These are phyloP conservation scores for Trapa incisa DNA, from an alignment of 345 rosid genomes.

Conservation along the genomic window DNA sequence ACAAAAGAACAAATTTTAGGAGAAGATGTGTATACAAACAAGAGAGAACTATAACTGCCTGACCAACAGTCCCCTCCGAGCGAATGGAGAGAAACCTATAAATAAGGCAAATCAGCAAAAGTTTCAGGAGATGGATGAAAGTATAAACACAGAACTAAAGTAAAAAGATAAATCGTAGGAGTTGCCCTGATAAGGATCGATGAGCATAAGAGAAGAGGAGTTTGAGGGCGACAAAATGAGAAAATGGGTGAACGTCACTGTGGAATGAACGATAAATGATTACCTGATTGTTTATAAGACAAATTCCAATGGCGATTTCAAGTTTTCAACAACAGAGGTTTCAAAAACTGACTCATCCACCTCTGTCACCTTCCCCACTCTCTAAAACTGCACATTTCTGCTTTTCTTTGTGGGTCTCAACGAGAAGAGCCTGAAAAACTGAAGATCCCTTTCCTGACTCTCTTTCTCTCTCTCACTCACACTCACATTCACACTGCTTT, in stretches of 20 bases:
- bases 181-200: too few species aligned
- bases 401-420: slow-evolving; percentile 10
- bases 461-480: slow-evolving; percentile 4
- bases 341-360: slow-evolving; percentile 8
- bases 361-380: slow-evolving; percentile 7
- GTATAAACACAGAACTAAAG: too few species aligned
- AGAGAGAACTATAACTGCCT: too few species aligned
- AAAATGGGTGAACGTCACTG: slow-evolving; percentile 1
- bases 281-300: slow-evolving; percentile 53
- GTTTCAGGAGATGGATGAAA: too few species aligned
- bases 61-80: too few species aligned
- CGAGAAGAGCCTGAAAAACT: slow-evolving; percentile 2
- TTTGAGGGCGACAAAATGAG: neutral
- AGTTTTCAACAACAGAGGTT: slow-evolving; percentile 20
- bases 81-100: too few species aligned
- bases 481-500: slow-evolving; percentile 3
- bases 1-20: too few species aligned
- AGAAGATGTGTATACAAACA: too few species aligned
- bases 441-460: slow-evolving; percentile 13
- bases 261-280: neutral
- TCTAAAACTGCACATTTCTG: slow-evolving; percentile 4
- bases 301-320: slow-evolving; percentile 24
- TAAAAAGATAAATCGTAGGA: too few species aligned
- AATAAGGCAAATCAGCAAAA: too few species aligned
- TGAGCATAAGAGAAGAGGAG: too few species aligned